Base-by-base conservation (phyloP, 2,329 filamentous ascomycete genomes). In the Cyanodermella asteris region DNA sequence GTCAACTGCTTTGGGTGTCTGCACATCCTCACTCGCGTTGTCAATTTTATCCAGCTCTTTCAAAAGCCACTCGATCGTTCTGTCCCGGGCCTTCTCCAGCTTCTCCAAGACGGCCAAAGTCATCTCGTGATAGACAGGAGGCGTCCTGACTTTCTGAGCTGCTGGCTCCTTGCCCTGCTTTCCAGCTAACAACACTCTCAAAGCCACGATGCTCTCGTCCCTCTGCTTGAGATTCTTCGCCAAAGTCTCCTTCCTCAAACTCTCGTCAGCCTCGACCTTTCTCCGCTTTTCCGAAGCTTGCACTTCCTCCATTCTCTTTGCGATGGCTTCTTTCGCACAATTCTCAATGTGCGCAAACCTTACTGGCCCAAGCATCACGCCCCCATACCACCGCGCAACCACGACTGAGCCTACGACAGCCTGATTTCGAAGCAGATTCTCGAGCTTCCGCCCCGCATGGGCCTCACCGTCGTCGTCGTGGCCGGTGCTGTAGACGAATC, bases 311-410 rank as follows among this genome's bases (percentile, higher is more conserved):
- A 16, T 35, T 38, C 47, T 60, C 22, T 42, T 48, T 34, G 40
- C 36, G 11, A 64, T 49, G 2, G 57, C 58, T 28, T 55, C 52
- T 28, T 48, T 46, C 3, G 58, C 59, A 16, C 42, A 48, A 13
- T 41, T 50, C 35, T 61, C 56, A 15, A 64, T 59, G 30, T 62
- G 58, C 24, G 47, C 50, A 32, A 64, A 64, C 10, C 60, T 39
- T 10, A 58, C 49, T 2, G 57, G 59, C 0, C 60, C 60, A 7
- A 64, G 46, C 36, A 61, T 49, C 4, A 53, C 44, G 1, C 60
- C 60, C 3, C 60, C 59, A 33, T 59, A 64, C 59, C 59, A 64
- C 10, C 60, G 37, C 18, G 57, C 60, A 6, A 64, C 60, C 5
- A 62, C 54, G 13, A 61, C 45, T 2, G 45, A 39, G 13, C 60